Evolutionary conservation across 805 yeast species (phyloP), one percentile per base, ranked within the genome.

Genomic region (Yamadazyma olivae): DNA sequence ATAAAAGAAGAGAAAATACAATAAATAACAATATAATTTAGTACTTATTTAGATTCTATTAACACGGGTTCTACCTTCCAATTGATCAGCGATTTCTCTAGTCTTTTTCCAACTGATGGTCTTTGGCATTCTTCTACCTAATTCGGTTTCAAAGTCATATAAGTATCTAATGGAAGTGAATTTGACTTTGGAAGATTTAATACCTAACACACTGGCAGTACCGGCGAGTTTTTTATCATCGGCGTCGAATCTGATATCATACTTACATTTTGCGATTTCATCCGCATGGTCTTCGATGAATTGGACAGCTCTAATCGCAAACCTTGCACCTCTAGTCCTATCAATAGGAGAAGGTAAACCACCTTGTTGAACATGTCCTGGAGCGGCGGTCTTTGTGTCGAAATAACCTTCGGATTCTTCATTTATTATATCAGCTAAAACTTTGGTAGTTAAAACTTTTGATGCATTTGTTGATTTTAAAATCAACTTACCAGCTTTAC

Each of bases 361-460:
- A 58, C 99, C 99, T 66, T 93, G 99, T 71, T 93, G 99, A 40
- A 91, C 93, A 57, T 91, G 98, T 20, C 99, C 99, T 18, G 99
- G 99, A 41, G 90, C 79, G 12, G 98, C 98, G 4, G 96, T 89
- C 59, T 95, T 82, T 13, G 93, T 83, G 52, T 90, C 97, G 57
- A 86, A 93, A 46, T 71, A 73, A 32, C 84, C 86, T 25, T 74
- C 61, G 23, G 89, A 81, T 51, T 87, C 90, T 53, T 83, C 84
- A 42, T 80, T 79, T 50, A 91, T 82, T 39, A 93, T 86, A 43
- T 85, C 81, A 12, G 96, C 88, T 51, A 93, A 73, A 40, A 86
- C 70, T 45, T 85, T 80, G 6, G 97, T 84, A 13, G 89, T 76
- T 64, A 85, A 86, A 13, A 89, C 87, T 32, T 75, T 67, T 2